Evolutionary conservation across 2,329 filamentous ascomycete genomes (phyloP).

Genomic region (Pseudogymnoascus sp.): DNA sequence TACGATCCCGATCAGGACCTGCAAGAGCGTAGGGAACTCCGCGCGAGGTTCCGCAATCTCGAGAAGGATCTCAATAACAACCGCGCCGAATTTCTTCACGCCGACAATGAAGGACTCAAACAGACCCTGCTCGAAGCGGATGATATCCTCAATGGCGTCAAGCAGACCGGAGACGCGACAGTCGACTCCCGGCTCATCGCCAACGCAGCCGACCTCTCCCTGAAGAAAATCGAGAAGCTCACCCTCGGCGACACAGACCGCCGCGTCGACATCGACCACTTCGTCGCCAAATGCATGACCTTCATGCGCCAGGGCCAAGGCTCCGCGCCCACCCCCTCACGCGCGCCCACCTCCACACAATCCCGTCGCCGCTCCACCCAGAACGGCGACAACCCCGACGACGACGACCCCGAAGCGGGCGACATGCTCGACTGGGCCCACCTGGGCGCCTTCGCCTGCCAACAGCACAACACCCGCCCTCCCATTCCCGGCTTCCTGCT

Average conservation of each 20-base stretch:
- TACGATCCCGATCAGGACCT: constrained; percentile 81
- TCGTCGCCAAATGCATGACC: constrained; percentile 78
- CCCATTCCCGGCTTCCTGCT: constrained; percentile 75
- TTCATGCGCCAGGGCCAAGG: constrained; percentile 68
- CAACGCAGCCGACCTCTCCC: constrained; percentile 67
- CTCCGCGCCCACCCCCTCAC: constrained; percentile 42
- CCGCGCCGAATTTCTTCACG: constrained; percentile 59
- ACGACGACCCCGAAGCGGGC: constrained; percentile 59
- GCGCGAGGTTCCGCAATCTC: constrained; percentile 62
- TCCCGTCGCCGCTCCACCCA: constrained; percentile 29
- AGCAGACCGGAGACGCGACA: constrained; percentile 82
- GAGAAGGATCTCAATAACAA: constrained; percentile 53
- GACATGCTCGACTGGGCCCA: constrained; percentile 81
- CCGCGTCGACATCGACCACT: constrained; percentile 82
- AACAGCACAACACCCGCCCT: constrained; percentile 65
- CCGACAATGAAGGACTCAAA: constrained; percentile 54
- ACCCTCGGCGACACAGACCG: constrained; percentile 63
- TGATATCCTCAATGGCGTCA: constrained; percentile 56
- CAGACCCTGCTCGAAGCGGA: constrained; percentile 60
- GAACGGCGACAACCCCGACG: constrained; percentile 45
- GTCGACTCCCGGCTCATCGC: constrained; percentile 85
- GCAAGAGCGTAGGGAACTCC: constrained; percentile 61
- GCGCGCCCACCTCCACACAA: constrained; percentile 38
- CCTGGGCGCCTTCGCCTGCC: constrained; percentile 67
- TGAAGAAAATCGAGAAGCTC: constrained; percentile 67